Evolutionary conservation across 2,329 filamentous ascomycete genomes (phyloP).

Genomic region (Akanthomyces muscarius): DNA sequence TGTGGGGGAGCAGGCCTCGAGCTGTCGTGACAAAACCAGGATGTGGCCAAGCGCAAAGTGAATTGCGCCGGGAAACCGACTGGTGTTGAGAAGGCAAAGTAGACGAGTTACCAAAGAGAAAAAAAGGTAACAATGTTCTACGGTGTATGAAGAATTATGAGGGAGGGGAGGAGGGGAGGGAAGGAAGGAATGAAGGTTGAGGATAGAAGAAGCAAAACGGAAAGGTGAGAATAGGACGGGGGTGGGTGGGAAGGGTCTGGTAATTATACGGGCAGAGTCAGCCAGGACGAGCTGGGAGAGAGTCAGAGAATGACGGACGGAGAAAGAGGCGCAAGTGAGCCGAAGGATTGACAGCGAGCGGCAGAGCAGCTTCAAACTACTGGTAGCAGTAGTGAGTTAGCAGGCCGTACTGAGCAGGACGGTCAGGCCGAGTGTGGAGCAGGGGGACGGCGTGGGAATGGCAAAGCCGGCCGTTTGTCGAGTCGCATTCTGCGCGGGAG

Average conservation of each 20-base stretch:
- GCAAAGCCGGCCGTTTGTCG: constrained; percentile 14
- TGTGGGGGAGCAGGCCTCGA: neutral
- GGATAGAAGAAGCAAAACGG: neutral
- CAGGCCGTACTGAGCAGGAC: neutral
- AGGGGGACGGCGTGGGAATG: constrained; percentile 4
- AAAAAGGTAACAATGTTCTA: neutral
- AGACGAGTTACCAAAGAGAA: neutral
- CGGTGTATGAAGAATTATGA: neutral
- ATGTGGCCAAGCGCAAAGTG: neutral
- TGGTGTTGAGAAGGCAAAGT: neutral
- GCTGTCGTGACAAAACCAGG: neutral
- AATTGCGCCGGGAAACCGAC: constrained; percentile 4
- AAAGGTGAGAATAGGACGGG: neutral
- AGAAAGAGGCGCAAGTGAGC: neutral
- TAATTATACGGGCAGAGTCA: constrained; percentile 7
- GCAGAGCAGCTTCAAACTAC: neutral
- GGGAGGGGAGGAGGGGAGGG: neutral
- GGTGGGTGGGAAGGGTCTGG: constrained; percentile 1
- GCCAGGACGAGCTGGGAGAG: neutral
- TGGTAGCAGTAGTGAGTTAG: too few relatives aligned
- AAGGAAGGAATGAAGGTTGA: neutral
- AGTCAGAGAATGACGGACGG: neutral
- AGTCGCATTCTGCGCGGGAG: neutral
- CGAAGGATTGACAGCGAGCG: neutral
- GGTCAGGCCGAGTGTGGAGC: constrained; percentile 14